A percentile compares a stretch with the other conserved stretches of the same genome.
Conservation (phyloP, 2,329 filamentous ascomycete species). For the Alternaria ethzedia region DNA sequence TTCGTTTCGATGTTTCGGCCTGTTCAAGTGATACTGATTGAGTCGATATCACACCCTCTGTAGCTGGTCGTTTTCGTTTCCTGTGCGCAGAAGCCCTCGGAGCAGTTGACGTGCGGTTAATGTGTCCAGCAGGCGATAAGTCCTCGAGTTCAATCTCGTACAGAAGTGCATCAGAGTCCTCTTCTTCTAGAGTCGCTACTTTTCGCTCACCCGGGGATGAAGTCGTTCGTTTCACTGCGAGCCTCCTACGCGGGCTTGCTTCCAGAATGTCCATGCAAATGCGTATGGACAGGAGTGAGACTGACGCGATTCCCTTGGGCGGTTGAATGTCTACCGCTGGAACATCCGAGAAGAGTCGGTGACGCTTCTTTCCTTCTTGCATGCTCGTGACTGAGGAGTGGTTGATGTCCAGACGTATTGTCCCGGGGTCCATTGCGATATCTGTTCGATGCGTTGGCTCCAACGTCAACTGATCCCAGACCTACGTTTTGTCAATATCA, state of each 20-base stretch:
- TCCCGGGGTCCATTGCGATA: conserved; percentile 1
- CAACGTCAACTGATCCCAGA: conserved; percentile 46
- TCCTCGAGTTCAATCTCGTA: not conserved
- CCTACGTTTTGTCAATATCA: conserved; percentile 24
- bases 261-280: conserved; percentile 33
- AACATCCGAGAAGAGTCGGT: conserved; percentile 32
- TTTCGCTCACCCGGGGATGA: not conserved
- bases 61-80: conserved; percentile 9
- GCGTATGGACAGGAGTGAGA: conserved; percentile 37
- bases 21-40: not conserved
- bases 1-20: not conserved
- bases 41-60: not conserved
- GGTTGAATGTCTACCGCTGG: conserved; percentile 38
- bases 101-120: not conserved
- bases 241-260: conserved; percentile 8
- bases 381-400: conserved; percentile 14
- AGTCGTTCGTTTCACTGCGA: conserved; percentile 17
- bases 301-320: conserved; percentile 31
- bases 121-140: too few relatives aligned
- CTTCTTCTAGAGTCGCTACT: not conserved
- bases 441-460: conserved; percentile 22
- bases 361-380: conserved; percentile 13
- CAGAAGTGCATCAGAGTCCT: not conserved
- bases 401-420: conserved; percentile 30
- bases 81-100: not conserved